Conservation (phyloP, 768 basidiomycete genomes). For the Trametes villosa region DNA sequence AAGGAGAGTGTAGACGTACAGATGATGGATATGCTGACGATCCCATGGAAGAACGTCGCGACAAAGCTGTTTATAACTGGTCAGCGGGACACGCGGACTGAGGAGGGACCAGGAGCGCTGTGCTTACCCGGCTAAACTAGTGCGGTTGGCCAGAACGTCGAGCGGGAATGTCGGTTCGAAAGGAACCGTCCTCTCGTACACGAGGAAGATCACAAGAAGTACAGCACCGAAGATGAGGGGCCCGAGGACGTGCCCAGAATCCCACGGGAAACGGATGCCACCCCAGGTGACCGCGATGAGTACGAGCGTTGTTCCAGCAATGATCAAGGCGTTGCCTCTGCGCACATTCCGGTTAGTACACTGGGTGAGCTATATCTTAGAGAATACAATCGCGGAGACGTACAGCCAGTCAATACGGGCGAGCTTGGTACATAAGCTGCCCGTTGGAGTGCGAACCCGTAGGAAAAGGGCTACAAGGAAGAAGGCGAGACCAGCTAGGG, state of each 20-base stretch:
- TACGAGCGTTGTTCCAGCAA: constrained; percentile 35
- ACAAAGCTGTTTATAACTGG: neutral
- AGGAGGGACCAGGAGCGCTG: neutral
- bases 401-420: constrained; percentile 42
- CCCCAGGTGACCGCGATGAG: constrained; percentile 48
- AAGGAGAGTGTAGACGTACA: constrained; percentile 14
- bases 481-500: constrained; percentile 24
- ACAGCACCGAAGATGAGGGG: constrained; percentile 46
- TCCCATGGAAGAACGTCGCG: constrained; percentile 13
- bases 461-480: constrained; percentile 12
- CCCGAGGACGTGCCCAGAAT: constrained; percentile 40
- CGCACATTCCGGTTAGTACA: neutral
- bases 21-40: constrained; percentile 10
- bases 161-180: constrained; percentile 28
- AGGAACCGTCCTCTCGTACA: constrained; percentile 16
- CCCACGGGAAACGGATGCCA: constrained; percentile 46
- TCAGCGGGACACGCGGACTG: neutral
- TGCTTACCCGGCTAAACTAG: constrained; percentile 7
- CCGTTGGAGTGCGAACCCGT: constrained; percentile 31
- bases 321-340: constrained; percentile 43
- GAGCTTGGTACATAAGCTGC: constrained; percentile 33
- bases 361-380: constrained; percentile 11
- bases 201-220: constrained; percentile 33
- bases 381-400: constrained; percentile 26
- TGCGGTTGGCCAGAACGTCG: constrained; percentile 16